Evolutionary conservation across 768 basidiomycete genomes (phyloP).

Genomic region (Tulasnella calospora): DNA sequence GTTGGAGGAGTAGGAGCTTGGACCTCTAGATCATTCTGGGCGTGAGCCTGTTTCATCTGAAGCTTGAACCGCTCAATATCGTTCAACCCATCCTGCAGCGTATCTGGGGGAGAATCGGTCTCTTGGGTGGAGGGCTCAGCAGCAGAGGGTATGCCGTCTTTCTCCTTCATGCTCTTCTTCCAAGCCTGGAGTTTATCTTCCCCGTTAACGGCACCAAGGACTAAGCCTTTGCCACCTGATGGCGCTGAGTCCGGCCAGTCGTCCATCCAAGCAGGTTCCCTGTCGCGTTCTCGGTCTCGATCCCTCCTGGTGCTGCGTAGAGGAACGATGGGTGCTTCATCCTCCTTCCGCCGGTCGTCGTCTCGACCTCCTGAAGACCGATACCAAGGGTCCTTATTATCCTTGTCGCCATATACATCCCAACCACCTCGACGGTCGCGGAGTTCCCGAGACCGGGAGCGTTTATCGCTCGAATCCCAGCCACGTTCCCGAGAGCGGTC

Average conservation of each 20-base stretch:
- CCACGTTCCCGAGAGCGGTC: constrained; percentile 53
- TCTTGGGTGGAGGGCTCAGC: constrained; percentile 9
- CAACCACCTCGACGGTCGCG: constrained; percentile 25
- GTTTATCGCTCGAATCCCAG: constrained; percentile 31
- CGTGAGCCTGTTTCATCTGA: constrained; percentile 75
- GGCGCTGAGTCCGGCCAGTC: constrained; percentile 55
- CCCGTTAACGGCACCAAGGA: constrained; percentile 57
- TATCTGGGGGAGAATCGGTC: constrained; percentile 5
- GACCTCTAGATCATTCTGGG: constrained; percentile 35
- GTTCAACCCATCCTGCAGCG: constrained; percentile 51
- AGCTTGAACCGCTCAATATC: constrained; percentile 81
- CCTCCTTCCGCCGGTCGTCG: constrained; percentile 16
- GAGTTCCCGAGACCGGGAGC: constrained; percentile 21
- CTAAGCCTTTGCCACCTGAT: constrained; percentile 46
- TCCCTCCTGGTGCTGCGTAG: constrained; percentile 32
- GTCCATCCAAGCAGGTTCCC: constrained; percentile 92
- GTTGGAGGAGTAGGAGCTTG: constrained; percentile 2
- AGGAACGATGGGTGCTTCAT: constrained; percentile 19
- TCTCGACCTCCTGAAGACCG: not conserved
- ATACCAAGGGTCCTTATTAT: constrained; percentile 14
- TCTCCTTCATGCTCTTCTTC: constrained; percentile 79
- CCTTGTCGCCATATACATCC: constrained; percentile 15
- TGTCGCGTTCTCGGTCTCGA: constrained; percentile 51
- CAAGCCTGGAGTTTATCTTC: constrained; percentile 83
- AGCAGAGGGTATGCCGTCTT: constrained; percentile 33